A percentile compares a stretch with the other conserved stretches of the same genome.
Conservation (phyloP, 73 alveolate genomes). For the Paramecium sonneborni region DNA sequence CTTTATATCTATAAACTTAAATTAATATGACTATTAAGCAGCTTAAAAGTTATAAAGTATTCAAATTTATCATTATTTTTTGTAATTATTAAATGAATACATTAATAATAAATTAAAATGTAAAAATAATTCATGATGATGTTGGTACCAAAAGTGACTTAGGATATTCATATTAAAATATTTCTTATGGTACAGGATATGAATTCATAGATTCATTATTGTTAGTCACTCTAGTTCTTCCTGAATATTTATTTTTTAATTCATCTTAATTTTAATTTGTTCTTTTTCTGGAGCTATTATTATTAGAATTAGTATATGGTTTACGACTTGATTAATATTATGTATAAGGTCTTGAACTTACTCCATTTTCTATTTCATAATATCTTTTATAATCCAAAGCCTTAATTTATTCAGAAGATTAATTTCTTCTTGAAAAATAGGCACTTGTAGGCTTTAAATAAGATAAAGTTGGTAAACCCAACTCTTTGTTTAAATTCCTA, state of each 20-base stretch:
- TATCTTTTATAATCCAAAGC: conserved; percentile 49
- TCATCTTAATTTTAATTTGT: background rate
- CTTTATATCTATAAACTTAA: background rate
- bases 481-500: conserved; percentile 10
- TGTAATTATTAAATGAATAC: background rate
- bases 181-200: background rate
- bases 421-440: conserved; percentile 8
- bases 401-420: conserved; percentile 41
- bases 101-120: background rate
- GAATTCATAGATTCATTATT: background rate
- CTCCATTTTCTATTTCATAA: conserved; percentile 52
- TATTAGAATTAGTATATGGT: background rate
- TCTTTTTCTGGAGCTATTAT: background rate
- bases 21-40: background rate
- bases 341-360: conserved; percentile 28
- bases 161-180: background rate
- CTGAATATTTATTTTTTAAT: background rate
- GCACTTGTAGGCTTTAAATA: conserved; percentile 53
- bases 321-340: background rate
- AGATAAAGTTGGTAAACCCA: conserved; percentile 38
- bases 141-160: background rate
- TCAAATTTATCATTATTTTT: conserved; percentile 11
- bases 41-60: background rate
- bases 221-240: background rate
- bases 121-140: background rate